Percentiles rank a stretch among this genome's conserved stretches.
These are phyloP conservation scores for Trypanosoma lewisi DNA, from an alignment of 208 protist genomes.

Conservation along the genomic window DNA sequence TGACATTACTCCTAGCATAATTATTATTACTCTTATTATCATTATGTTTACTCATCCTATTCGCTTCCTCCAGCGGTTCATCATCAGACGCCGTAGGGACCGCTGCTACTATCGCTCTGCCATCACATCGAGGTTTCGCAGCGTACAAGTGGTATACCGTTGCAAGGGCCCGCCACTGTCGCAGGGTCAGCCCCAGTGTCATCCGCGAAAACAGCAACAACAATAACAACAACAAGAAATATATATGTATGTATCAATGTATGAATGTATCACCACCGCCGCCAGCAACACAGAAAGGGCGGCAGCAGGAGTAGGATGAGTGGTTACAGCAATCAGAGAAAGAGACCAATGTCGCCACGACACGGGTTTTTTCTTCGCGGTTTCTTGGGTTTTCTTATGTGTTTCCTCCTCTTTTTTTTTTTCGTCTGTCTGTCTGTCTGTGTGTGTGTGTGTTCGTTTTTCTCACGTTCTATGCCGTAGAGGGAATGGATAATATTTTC, in stretches of 20 bases:
- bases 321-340: too few species aligned
- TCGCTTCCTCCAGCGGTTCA: not conserved
- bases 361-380: too few species aligned
- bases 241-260: not conserved
- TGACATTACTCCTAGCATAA: not conserved
- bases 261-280: not conserved
- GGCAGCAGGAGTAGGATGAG: not conserved
- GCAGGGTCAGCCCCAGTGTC: not conserved
- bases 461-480: too few species aligned
- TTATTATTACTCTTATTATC: too few species aligned
- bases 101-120: not conserved
- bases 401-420: too few species aligned
- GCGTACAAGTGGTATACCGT: conserved; percentile 27
- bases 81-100: not conserved
- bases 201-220: not conserved
- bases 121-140: not conserved
- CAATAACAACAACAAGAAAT: not conserved
- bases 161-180: conserved; percentile 27
- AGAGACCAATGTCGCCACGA: too few species aligned
- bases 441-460: too few species aligned
- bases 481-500: too few species aligned
- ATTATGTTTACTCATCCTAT: not conserved
- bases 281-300: not conserved
- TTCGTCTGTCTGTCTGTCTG: too few species aligned
- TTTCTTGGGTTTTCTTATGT: too few species aligned